These are phyloP conservation scores for Neonectria hederae DNA, from an alignment of 2,329 filamentous ascomycete genomes.

Conservation along the genomic window DNA sequence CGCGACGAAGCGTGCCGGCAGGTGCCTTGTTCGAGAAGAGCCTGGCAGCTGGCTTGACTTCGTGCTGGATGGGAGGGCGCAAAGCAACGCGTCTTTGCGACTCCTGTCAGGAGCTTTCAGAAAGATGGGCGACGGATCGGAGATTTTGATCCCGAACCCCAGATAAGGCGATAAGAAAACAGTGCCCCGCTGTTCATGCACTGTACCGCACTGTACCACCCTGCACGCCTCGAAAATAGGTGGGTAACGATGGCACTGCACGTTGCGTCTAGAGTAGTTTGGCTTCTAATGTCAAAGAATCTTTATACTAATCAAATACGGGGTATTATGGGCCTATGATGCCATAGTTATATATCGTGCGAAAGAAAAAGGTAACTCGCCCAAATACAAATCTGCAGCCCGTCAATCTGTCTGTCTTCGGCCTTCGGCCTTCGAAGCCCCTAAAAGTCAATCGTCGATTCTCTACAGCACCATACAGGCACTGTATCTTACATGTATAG, in stretches of 20 bases:
- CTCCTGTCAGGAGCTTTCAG: slow-evolving; percentile 23
- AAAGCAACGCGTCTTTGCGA: slow-evolving; percentile 35
- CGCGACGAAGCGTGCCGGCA: slow-evolving; percentile 20
- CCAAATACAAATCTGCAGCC: neutral
- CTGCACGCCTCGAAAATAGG: neutral
- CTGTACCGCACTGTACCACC: neutral
- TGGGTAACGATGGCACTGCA: neutral
- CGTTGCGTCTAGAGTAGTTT: slow-evolving; percentile 2
- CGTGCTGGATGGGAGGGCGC: slow-evolving; percentile 26
- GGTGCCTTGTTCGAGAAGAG: slow-evolving; percentile 15
- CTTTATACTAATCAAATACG: neutral
- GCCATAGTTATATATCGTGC: neutral
- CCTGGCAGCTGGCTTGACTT: slow-evolving; percentile 6
- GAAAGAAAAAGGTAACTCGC: neutral
- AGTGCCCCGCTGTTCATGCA: neutral
- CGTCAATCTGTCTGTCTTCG: neutral
- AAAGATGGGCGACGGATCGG: slow-evolving; percentile 28
- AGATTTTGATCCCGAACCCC: slow-evolving; percentile 37
- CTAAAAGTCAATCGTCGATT: neutral
- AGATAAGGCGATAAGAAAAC: slow-evolving; percentile 34
- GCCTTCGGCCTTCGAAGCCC: neutral
- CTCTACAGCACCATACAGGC: slow-evolving; percentile 6
- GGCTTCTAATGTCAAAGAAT: neutral
- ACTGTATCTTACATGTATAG: neutral
- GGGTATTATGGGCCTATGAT: neutral